phyloP scores from a whole-genome alignment of 2,329 filamentous ascomycete species.

The Claviceps pusilla region DNA sequence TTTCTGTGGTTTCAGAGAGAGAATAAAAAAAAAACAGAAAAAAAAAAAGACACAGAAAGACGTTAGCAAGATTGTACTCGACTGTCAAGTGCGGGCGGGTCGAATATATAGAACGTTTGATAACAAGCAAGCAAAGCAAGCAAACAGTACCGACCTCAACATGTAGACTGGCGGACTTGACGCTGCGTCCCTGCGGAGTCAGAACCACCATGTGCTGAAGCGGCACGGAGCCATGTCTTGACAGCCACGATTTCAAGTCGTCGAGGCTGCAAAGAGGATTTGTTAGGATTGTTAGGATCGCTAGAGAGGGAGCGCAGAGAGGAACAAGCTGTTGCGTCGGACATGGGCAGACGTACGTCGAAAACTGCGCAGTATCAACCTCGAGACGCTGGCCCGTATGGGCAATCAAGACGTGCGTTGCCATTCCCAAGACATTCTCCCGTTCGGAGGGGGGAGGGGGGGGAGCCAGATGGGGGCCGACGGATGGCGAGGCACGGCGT shows the following conservation, averaged over 20 bases:
- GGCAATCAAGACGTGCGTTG: constrained; percentile 79
- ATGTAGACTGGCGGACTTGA: constrained; percentile 65
- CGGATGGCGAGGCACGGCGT: background rate
- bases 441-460: constrained; percentile 5
- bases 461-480: constrained; percentile 9
- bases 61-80: background rate
- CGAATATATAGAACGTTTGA: background rate
- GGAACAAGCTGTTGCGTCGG: background rate
- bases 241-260: constrained; percentile 69
- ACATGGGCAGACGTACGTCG: constrained; percentile 39
- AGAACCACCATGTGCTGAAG: constrained; percentile 71
- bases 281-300: too few species aligned
- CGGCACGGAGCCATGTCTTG: constrained; percentile 58
- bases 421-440: constrained; percentile 53
- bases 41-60: background rate
- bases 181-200: constrained; percentile 68
- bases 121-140: background rate
- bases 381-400: constrained; percentile 79
- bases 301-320: background rate
- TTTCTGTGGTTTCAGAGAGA: constrained; percentile 32
- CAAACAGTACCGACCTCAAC: constrained; percentile 47
- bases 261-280: constrained; percentile 47
- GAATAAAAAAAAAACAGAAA: background rate
- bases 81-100: background rate
- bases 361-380: constrained; percentile 61